Conservation (phyloP, 768 basidiomycete genomes). For the Amyloporia xantha region DNA sequence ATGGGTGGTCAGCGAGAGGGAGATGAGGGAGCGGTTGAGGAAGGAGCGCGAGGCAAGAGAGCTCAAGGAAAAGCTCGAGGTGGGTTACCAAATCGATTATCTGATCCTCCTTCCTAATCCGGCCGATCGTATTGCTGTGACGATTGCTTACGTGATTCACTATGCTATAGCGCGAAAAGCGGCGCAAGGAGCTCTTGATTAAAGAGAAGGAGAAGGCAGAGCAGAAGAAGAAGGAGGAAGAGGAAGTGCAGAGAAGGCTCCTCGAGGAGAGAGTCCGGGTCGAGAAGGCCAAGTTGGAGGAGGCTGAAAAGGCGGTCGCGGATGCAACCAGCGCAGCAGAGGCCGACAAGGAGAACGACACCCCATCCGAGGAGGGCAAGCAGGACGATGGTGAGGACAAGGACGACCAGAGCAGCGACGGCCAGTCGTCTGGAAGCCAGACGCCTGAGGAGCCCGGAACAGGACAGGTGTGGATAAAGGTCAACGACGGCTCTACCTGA, state of each 20-base stretch:
- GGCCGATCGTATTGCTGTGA: slow-evolving; percentile 6
- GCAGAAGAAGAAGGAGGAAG: slow-evolving; percentile 59
- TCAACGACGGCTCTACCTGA: slow-evolving; percentile 13
- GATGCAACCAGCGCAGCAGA: slow-evolving; percentile 14
- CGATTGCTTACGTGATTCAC: slow-evolving; percentile 3
- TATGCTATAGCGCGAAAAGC: slow-evolving; percentile 34
- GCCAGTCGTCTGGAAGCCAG: slow-evolving; percentile 10
- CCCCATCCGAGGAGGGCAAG: no score
- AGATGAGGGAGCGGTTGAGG: slow-evolving; percentile 66
- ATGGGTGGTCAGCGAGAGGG: slow-evolving; percentile 74
- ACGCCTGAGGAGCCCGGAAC: slow-evolving; percentile 3
- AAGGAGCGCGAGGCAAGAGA: slow-evolving; percentile 71
- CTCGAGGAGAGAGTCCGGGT: slow-evolving; percentile 12
- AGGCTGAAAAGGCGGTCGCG: slow-evolving; percentile 1
- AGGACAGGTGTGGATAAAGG: slow-evolving; percentile 10
- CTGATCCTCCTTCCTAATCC: slow-evolving; percentile 13
- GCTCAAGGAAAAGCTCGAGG: slow-evolving; percentile 58
- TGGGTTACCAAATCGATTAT: slow-evolving; percentile 31
- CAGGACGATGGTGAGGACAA: slow-evolving; percentile 38
- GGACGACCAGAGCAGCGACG: slow-evolving; percentile 20
- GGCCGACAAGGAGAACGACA: no score
- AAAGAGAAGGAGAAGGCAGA: slow-evolving; percentile 57
- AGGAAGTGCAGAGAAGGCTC: slow-evolving; percentile 32
- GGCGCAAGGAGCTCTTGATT: slow-evolving; percentile 34
- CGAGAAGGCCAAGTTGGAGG: slow-evolving; percentile 3